Base-by-base conservation (phyloP, 768 basidiomycete genomes). In the Tylopilus subfusipes region DNA sequence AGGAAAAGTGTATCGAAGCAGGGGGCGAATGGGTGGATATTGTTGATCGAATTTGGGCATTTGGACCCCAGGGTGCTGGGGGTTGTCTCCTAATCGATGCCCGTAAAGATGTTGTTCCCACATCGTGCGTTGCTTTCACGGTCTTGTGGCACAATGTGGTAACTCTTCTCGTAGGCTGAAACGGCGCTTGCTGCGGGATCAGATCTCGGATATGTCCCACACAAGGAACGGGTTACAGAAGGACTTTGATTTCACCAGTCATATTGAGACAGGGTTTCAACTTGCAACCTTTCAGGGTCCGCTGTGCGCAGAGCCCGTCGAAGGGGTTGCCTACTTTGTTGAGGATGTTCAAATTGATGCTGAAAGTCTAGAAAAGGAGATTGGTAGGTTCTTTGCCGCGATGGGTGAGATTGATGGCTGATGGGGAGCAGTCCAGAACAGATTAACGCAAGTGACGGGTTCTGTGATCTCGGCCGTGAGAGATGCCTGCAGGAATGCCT, bases 231-330 rank as follows among this genome's bases (percentile, higher is more conserved):
- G 68, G 52, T 68, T 65, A 14, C 68, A 73, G 46, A 70, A 71
- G 21, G 74, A 62, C 22, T 53, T 48, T 46, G 83, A 93, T 57
- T 90, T 98, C 57, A 87, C 94, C 60, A 83, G 83, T 51, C 79
- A 88, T 58, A 78, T 98, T 29, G 94, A 98, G 68, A 88, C 87
- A 5, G 96, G 95, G 2, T 99, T 99, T 72, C 95, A 97, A 72
- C 80, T 98, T 44, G 95, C 93, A 1, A 88, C 88, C 2, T 88
- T 93, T 68, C 93, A 95, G 71, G 97, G 97, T 0, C 96, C 97
- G 13, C 72, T 99, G 19, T 98, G 97, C 61, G 88, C 87, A 8
- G 97, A 99, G 69, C 97, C 97, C 2, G 84, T 98, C 9, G 88
- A 95, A 60, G 96, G 96, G 0, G 75, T 99, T 75, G 92, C 86